Percentiles rank a stretch among this genome's conserved stretches.
Conservation (phyloP, 768 basidiomycete species). For the Suillus plorans region DNA sequence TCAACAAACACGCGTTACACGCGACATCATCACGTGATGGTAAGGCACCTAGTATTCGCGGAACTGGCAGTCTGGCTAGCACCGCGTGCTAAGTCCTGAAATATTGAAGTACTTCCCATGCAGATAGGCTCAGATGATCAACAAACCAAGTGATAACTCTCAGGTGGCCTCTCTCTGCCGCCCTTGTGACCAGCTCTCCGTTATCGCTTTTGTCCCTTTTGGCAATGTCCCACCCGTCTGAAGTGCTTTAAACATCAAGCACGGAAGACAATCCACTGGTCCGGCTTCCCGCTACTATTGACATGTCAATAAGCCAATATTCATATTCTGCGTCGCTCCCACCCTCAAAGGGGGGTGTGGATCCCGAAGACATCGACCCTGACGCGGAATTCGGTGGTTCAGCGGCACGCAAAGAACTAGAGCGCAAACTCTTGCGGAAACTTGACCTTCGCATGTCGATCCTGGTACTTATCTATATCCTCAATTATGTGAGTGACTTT, state of each 20-base stretch:
- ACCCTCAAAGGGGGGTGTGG: constrained; percentile 7
- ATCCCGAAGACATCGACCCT: constrained; percentile 10
- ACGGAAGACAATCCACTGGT: not conserved
- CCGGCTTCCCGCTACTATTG: not conserved
- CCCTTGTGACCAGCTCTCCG: not conserved
- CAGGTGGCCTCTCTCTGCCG: not conserved
- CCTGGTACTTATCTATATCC: constrained; percentile 40
- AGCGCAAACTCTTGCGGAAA: constrained; percentile 54
- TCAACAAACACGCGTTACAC: constrained; percentile 12
- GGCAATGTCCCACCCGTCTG: not conserved
- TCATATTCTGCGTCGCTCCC: constrained; percentile 7
- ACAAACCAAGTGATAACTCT: not conserved
- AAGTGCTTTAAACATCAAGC: not conserved
- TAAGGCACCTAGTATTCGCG: not conserved
- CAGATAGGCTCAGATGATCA: not conserved
- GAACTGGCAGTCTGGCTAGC: not conserved
- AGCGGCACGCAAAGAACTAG: constrained; percentile 46
- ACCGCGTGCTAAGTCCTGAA: not conserved
- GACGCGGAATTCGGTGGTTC: constrained; percentile 51
- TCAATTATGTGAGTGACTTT: constrained; percentile 32
- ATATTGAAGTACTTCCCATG: not conserved
- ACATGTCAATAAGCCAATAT: constrained; percentile 14
- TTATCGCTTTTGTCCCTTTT: not conserved
- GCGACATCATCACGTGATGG: constrained; percentile 10
- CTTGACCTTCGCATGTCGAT: constrained; percentile 58